phyloP scores from a whole-genome alignment of 2,329 filamentous ascomycete genomes.

The Emergomyces orientalis region DNA sequence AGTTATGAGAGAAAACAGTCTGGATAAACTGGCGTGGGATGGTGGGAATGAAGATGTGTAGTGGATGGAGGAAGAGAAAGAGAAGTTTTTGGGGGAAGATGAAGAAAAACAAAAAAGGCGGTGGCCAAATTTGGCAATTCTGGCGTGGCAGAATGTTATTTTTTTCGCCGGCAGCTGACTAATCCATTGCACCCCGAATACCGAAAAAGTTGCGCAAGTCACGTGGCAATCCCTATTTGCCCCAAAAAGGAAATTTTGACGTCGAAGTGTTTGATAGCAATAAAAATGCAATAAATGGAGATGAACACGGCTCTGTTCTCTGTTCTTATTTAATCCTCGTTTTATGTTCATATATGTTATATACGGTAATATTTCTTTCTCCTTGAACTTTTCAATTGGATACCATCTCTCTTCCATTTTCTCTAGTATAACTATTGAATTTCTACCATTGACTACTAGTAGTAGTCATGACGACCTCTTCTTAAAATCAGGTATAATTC shows the following conservation, averaged over 20 bases:
- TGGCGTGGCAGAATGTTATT: neutral
- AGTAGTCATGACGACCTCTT: neutral
- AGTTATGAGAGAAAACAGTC: slow-evolving; percentile 1
- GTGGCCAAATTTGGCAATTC: neutral
- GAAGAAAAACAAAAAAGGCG: slow-evolving; percentile 12
- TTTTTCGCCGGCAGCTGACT: neutral
- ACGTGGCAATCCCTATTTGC: neutral
- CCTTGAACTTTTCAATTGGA: neutral
- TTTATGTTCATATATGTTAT: neutral
- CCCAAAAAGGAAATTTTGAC: neutral
- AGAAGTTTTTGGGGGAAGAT: slow-evolving; percentile 19
- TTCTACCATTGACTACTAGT: neutral
- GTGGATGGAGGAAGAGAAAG: slow-evolving; percentile 8
- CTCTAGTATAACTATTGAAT: neutral
- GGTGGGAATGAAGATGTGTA: neutral
- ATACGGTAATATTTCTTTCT: neutral
- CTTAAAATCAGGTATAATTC: neutral
- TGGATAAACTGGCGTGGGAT: slow-evolving; percentile 1
- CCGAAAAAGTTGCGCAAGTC: neutral
- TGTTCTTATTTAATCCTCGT: neutral
- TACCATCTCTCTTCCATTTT: neutral
- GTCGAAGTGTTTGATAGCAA: neutral
- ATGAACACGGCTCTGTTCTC: no score
- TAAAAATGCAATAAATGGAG: no score
- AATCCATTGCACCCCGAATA: neutral